A percentile compares a stretch with the other conserved stretches of the same genome.
These are phyloP conservation scores for Leptographium galeiforme DNA, from an alignment of 2,329 filamentous ascomycete species.

Conservation along the genomic window DNA sequence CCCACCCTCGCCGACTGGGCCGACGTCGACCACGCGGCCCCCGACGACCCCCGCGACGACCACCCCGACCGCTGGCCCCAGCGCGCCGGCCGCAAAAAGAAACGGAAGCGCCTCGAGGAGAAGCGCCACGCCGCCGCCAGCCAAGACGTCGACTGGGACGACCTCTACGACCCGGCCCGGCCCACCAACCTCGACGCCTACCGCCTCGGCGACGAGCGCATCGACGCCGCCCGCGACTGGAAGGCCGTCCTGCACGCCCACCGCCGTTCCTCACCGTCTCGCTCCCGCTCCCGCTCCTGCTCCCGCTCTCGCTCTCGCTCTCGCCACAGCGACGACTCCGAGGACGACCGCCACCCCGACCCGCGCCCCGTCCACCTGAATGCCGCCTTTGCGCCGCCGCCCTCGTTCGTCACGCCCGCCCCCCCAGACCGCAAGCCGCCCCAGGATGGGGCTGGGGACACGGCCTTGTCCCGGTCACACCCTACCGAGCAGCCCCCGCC, in stretches of 20 bases:
- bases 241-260: slow-evolving; percentile 68
- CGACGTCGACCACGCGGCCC: slow-evolving; percentile 26
- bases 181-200: slow-evolving; percentile 82
- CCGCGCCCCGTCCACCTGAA: neutral
- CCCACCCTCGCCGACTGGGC: slow-evolving; percentile 70
- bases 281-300: no score
- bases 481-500: neutral
- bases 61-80: slow-evolving; percentile 24
- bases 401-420: slow-evolving; percentile 25
- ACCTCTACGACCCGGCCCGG: slow-evolving; percentile 72
- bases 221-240: slow-evolving; percentile 72
- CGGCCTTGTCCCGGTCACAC: neutral
- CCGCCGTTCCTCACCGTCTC: no score
- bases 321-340: slow-evolving; percentile 13
- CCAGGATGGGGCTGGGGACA: neutral
- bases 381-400: slow-evolving; percentile 36
- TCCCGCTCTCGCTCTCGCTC: no score
- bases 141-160: slow-evolving; percentile 63
- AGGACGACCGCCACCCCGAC: slow-evolving; percentile 18
- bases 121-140: slow-evolving; percentile 43
- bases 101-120: slow-evolving; percentile 44
- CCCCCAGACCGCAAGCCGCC: slow-evolving; percentile 17
- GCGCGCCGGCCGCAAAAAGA: slow-evolving; percentile 50
- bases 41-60: neutral
- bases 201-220: slow-evolving; percentile 68